Evolutionary conservation across 148 eudicot genomes (phyloP).

Genomic region (Pharnaceum exiguum): DNA sequence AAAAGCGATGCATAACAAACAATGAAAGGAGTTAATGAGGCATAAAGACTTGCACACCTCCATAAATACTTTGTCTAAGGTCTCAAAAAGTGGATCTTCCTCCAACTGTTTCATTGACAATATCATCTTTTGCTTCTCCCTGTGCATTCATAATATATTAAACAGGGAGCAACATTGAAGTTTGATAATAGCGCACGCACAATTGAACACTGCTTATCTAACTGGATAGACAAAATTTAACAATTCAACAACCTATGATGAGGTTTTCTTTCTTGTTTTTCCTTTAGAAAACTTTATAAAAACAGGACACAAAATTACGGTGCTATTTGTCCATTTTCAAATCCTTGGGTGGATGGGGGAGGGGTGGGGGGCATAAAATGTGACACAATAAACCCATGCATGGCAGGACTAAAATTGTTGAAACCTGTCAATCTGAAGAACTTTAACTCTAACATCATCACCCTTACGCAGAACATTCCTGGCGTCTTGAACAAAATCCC

Average conservation of each 20-base stretch:
- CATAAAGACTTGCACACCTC: constrained; percentile 44
- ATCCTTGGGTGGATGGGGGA: too few relatives aligned
- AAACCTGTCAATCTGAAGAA: constrained; percentile 71
- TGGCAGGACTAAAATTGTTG: neutral
- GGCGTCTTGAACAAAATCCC: constrained; percentile 91
- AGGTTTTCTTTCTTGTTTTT: too few relatives aligned
- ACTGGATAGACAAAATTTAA: neutral
- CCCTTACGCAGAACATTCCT: constrained; percentile 73
- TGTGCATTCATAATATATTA: constrained; percentile 34
- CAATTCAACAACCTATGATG: too few relatives aligned
- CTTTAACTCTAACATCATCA: constrained; percentile 71
- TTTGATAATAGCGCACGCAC: neutral
- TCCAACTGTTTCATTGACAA: constrained; percentile 89
- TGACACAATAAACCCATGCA: neutral
- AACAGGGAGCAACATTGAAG: neutral
- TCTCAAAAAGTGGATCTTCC: constrained; percentile 94
- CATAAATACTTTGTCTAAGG: constrained; percentile 88
- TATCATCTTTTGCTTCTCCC: constrained; percentile 66
- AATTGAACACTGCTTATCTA: too few relatives aligned
- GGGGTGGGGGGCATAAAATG: too few relatives aligned
- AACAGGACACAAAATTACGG: too few relatives aligned
- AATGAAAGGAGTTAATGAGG: neutral
- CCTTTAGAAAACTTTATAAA: too few relatives aligned
- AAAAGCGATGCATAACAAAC: neutral
- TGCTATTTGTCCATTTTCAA: too few relatives aligned